Evolutionary conservation across 495 filamentous ascomycete genomes (phyloP), one percentile per base, ranked within the genome.

Genomic region (Penicillium longicatenatum): DNA sequence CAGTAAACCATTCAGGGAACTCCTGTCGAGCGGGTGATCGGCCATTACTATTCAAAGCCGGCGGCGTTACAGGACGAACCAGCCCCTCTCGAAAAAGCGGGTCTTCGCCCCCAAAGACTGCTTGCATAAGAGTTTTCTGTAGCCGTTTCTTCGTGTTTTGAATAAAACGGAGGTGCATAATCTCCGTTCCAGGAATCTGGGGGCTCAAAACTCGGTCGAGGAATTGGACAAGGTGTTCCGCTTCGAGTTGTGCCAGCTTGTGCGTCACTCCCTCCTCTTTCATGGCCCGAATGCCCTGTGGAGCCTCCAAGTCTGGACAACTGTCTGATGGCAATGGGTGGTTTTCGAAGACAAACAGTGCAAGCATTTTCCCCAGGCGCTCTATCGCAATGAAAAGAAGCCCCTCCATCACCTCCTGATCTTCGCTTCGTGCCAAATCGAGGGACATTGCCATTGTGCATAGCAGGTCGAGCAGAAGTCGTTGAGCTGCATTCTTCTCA

Each of bases 1-100:
- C 70, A 3, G 72, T 64, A 57, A 81, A 77, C 78, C 78, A 82
- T 14, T 82, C 76, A 1, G 72, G 20, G 30, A 66, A 68, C 0
- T 52, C 33, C n/a, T 60, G 37, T 12, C 68, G 55, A 3, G 57
- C 19, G 9, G 45, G 39, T n/a, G 55, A 46, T 22, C 44, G 31
- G 14, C 1, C 14, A 2, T 61, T 54, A 30, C 55, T 14, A 5
- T 55, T 65, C n/a, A 51, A 41, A 21, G 63, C 39, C 48, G 65
- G 61, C 4, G 70, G 66, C n/a, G 63, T 59, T 16, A 39, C 17
- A n/a, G 69, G 67, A 11, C 60, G 51, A 22, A 50, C 57, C 55
- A 79, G 50, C 1, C 55, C 52, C 17, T 60, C 43, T n/a, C 59
- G 52, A 43, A 76, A 74, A n/a, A 68, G 57, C 6, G 48, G 53